phyloP scores from a whole-genome alignment of 1,139 yeast genomes.

The Candida anutae region DNA sequence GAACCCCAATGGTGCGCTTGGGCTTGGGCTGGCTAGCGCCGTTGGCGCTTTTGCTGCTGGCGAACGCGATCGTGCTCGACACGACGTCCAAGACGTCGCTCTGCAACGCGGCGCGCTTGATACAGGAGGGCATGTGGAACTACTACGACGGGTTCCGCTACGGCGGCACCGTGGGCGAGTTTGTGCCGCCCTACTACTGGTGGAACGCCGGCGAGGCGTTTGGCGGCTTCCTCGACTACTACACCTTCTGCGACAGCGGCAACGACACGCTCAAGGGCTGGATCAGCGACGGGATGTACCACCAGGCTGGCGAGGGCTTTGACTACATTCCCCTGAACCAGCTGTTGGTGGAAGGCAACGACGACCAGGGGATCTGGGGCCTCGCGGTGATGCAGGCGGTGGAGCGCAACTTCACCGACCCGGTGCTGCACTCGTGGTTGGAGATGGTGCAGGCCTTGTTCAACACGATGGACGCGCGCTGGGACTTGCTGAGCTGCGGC shows the following conservation, averaged over 20 bases:
- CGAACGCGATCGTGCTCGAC: slow-evolving; percentile 15
- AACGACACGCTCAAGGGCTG: slow-evolving; percentile 33
- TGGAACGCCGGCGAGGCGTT: slow-evolving; percentile 69
- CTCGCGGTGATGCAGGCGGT: slow-evolving; percentile 53
- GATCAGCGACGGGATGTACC: slow-evolving; percentile 36
- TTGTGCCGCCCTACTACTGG: slow-evolving; percentile 57
- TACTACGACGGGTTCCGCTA: slow-evolving; percentile 45
- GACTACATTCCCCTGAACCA: slow-evolving; percentile 55
- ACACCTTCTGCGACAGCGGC: slow-evolving; percentile 36
- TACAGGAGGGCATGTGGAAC: slow-evolving; percentile 47
- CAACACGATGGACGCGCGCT: slow-evolving; percentile 82
- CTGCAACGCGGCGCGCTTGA: slow-evolving; percentile 43
- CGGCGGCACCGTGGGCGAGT: slow-evolving; percentile 59
- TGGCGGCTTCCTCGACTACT: slow-evolving; percentile 52
- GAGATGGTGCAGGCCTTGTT: slow-evolving; percentile 73
- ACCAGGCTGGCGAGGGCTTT: slow-evolving; percentile 45
- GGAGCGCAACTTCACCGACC: slow-evolving; percentile 51
- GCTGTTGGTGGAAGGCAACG: slow-evolving; percentile 60
- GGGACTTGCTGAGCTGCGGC: slow-evolving; percentile 69
- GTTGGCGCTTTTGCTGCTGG: slow-evolving; percentile 1
- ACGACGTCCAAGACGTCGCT: slow-evolving; percentile 21
- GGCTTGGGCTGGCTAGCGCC: too few relatives aligned
- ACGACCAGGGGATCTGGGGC: slow-evolving; percentile 71
- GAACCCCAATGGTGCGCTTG: too few relatives aligned
- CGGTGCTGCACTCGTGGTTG: slow-evolving; percentile 57